A percentile compares a stretch with the other conserved stretches of the same genome.
These are phyloP conservation scores for Penicillium herquei DNA, from an alignment of 495 filamentous ascomycete genomes.

Conservation along the genomic window DNA sequence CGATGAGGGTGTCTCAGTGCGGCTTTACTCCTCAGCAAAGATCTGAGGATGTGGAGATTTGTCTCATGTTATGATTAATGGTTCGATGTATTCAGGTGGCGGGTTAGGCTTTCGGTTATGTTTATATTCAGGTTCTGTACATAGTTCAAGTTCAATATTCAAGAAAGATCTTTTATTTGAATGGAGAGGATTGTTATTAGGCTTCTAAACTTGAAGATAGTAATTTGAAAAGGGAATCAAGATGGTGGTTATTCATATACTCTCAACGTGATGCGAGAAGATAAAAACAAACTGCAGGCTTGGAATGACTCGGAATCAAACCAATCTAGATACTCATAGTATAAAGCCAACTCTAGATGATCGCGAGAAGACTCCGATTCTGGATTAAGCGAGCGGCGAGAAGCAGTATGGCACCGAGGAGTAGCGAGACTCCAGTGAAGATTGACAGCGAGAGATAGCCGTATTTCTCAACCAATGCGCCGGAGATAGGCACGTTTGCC, in stretches of 20 bases:
- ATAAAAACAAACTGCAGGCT: too few relatives aligned
- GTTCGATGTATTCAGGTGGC: slow-evolving; percentile 5
- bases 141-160: neutral
- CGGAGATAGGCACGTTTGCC: slow-evolving; percentile 37
- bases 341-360: slow-evolving; percentile 25
- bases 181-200: too few relatives aligned
- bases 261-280: too few relatives aligned
- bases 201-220: too few relatives aligned
- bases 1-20: slow-evolving; percentile 35
- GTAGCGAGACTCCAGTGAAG: slow-evolving; percentile 31
- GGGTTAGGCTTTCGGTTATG: neutral
- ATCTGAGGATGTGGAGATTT: neutral
- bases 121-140: neutral
- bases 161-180: too few relatives aligned
- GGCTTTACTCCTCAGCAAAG: slow-evolving; percentile 27
- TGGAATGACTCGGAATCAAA: too few relatives aligned
- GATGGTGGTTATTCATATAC: too few relatives aligned
- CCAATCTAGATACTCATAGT: too few relatives aligned
- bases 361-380: slow-evolving; percentile 15
- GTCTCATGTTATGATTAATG: neutral
- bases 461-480: slow-evolving; percentile 29
- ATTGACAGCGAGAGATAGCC: slow-evolving; percentile 38
- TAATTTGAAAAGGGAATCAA: too few relatives aligned
- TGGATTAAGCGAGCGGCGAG: slow-evolving; percentile 26
- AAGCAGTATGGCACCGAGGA: slow-evolving; percentile 31